Evolutionary conservation across 2,329 filamentous ascomycete genomes (phyloP).

Genomic region (Chaetomium olivaceum): DNA sequence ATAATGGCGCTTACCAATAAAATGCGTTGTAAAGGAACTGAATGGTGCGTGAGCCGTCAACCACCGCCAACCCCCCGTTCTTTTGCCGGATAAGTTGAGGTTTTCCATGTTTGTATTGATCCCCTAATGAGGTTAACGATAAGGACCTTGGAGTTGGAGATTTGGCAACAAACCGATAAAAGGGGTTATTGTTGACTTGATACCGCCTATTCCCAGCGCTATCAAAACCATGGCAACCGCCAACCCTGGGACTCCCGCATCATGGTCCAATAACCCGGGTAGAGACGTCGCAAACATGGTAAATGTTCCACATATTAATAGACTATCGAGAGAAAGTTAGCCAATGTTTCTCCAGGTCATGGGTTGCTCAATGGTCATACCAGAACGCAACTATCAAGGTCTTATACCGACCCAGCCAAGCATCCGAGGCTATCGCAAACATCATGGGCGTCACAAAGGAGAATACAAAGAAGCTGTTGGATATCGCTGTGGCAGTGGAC

Average conservation of each 20-base stretch:
- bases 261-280: conserved; percentile 50
- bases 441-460: neutral
- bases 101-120: neutral
- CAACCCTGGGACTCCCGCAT: conserved; percentile 56
- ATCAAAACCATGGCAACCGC: conserved; percentile 57
- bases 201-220: conserved; percentile 59
- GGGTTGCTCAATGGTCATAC: neutral
- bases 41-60: neutral
- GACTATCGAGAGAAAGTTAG: neutral
- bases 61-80: neutral
- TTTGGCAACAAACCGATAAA: conserved; percentile 39
- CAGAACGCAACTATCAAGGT: neutral
- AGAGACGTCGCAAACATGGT: conserved; percentile 57
- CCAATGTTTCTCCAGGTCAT: neutral
- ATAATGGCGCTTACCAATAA: neutral
- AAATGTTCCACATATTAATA: conserved; percentile 38
- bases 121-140: neutral
- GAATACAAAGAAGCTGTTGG: neutral
- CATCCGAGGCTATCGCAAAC: neutral
- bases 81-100: neutral
- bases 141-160: neutral
- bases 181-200: conserved; percentile 53
- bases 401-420: neutral
- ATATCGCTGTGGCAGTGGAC: neutral
- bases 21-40: neutral